Evolutionary conservation across 768 basidiomycete genomes (phyloP).

Genomic region (Gymnopilus junonius): DNA sequence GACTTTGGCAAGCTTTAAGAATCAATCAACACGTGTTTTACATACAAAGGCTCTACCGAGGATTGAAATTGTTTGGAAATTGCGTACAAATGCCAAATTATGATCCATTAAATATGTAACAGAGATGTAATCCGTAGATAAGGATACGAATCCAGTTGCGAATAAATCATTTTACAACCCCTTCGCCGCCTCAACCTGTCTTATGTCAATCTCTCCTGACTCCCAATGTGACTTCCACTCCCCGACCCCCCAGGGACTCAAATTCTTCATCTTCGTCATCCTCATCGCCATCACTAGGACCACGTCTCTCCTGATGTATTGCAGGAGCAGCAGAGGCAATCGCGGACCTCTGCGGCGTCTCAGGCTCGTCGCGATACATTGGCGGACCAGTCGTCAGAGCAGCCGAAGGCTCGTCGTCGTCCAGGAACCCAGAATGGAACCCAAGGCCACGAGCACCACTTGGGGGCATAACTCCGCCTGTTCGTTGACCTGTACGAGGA

Average conservation of each 20-base stretch:
- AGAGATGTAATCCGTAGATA: background rate
- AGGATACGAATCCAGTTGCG: background rate
- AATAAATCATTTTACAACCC: background rate
- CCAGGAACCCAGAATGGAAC: conserved; percentile 83
- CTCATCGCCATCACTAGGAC: background rate
- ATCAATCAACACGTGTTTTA: no score
- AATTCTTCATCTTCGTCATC: background rate
- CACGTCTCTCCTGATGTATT: background rate
- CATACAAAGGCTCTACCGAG: no score
- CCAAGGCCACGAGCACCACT: conserved; percentile 44
- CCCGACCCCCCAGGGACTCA: conserved; percentile 1
- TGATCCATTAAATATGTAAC: background rate
- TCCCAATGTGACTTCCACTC: conserved; percentile 17
- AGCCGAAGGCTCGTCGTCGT: conserved; percentile 69
- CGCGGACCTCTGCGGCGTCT: background rate
- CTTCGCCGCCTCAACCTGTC: background rate
- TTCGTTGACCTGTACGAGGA: background rate
- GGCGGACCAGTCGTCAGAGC: conserved; percentile 28
- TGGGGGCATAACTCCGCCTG: conserved; percentile 24
- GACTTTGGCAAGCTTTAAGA: no score
- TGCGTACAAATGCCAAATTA: no score
- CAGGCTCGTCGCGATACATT: conserved; percentile 61
- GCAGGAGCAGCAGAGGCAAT: background rate
- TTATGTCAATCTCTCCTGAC: conserved; percentile 19
- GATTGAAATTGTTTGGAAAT: no score